phyloP scores from a whole-genome alignment of 2,329 filamentous ascomycete species.

The Penicillium glabrum region DNA sequence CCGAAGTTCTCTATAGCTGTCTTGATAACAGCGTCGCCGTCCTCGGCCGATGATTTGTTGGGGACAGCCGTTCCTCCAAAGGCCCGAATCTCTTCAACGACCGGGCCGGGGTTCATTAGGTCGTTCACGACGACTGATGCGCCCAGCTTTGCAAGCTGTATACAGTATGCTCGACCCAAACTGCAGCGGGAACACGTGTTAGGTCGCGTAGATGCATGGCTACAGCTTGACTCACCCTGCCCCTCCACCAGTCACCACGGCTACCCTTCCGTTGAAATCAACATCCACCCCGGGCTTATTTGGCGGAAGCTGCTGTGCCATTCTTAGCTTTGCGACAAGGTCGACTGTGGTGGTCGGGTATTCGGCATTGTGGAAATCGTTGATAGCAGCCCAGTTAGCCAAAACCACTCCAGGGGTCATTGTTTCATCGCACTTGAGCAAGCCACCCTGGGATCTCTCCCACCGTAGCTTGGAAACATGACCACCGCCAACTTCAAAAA shows the following conservation, averaged over 20 bases:
- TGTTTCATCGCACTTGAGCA: conserved; percentile 83
- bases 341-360: conserved; percentile 84
- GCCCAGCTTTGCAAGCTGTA: conserved; percentile 82
- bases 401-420: conserved; percentile 87
- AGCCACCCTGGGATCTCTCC: conserved; percentile 85
- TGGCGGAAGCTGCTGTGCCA: conserved; percentile 73
- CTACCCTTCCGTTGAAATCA: conserved; percentile 81
- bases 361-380: conserved; percentile 79
- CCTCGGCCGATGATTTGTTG: conserved; percentile 89
- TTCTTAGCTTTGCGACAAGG: conserved; percentile 81
- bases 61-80: conserved; percentile 85
- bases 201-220: no score
- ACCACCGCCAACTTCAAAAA: conserved; percentile 92
- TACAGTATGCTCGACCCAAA: conserved; percentile 85
- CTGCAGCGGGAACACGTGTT: conserved; percentile 30
- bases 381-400: conserved; percentile 84
- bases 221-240: conserved; percentile 47
- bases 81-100: conserved; percentile 90
- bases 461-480: conserved; percentile 91
- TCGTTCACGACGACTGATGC: conserved; percentile 93
- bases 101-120: conserved; percentile 83
- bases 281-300: conserved; percentile 72
- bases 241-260: conserved; percentile 82
- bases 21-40: conserved; percentile 89
- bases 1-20: conserved; percentile 90